phyloP scores from a whole-genome alignment of 192 early-diverging fungal species.

The Funneliformis geosporum region DNA sequence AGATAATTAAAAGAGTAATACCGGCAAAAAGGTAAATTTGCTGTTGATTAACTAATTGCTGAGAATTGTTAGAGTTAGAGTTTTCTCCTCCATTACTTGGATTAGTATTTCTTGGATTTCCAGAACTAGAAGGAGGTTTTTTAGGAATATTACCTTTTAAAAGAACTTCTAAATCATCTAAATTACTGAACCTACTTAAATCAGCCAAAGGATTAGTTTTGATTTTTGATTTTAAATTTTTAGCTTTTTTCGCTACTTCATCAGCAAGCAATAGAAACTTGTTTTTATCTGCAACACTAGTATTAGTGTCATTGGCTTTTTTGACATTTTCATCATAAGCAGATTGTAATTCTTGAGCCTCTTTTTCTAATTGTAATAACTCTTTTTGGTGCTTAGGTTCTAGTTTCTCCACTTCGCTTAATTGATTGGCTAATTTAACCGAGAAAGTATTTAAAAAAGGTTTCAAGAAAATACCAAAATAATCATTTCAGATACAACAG shows the following conservation, averaged over 20 bases:
- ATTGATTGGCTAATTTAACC: not conserved
- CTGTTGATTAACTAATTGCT: too few species aligned
- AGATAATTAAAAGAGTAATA: too few species aligned
- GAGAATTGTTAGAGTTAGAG: too few species aligned
- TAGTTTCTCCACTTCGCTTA: not conserved
- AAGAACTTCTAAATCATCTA: slow-evolving; percentile 5
- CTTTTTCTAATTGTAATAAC: slow-evolving; percentile 1
- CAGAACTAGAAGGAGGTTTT: slow-evolving; percentile 3
- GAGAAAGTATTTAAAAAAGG: not conserved
- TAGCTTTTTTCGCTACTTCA: not conserved
- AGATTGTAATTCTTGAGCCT: not conserved
- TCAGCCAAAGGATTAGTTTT: slow-evolving; percentile 1
- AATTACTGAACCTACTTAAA: slow-evolving; percentile 21
- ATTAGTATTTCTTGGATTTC: not conserved
- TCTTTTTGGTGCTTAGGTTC: slow-evolving; percentile 1
- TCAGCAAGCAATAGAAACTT: not conserved
- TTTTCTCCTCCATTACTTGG: not conserved
- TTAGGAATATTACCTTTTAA: slow-evolving; percentile 9
- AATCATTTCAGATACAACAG: slow-evolving; percentile 11
- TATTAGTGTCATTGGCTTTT: slow-evolving; percentile 11
- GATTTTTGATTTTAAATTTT: not conserved
- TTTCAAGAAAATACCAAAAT: slow-evolving; percentile 8
- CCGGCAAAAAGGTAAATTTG: too few species aligned
- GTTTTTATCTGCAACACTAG: not conserved
- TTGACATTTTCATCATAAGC: slow-evolving; percentile 7